Evolutionary conservation across 2,329 filamentous ascomycete species (phyloP), one percentile per base, ranked within the genome.

Genomic region (Sporothrix globosa): DNA sequence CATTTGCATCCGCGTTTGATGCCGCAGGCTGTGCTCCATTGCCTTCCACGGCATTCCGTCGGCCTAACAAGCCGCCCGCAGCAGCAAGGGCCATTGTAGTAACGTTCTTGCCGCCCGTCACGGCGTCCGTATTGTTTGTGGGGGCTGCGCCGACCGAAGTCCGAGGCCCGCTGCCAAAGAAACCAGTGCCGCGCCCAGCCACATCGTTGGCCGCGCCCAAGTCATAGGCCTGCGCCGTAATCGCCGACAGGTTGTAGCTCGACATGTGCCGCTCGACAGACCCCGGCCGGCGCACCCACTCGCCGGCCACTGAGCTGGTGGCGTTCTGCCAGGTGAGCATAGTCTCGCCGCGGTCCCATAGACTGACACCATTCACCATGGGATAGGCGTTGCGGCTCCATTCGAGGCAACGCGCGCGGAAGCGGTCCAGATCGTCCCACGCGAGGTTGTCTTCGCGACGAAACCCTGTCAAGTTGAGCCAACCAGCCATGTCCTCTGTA

Each of bases 391-490:
- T 83, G 68, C 81, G 83, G 73, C 85, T 89, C 78, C 86, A 90
- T 74, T 89, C 83, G 69, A 86, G 82, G 69, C 89, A 91, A 73
- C 87, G 86, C 72, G 89, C 81, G 77, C 87, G 88, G 71, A 94
- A 92, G 0, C 83, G 80, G 0, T 83, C 82, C 27, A 97, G 82
- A 70, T 93, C 84, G 46, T 90, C 86, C 94, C 94, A 97, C 1
- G 88, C 90, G 79, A 92, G 92, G 4, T 86, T 88, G 80, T 97
- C 91, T 24, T 88, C 85, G 61, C 88, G 82, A 65, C 91, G 87
- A 72, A 96, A 89, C 0, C 95, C 95, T 2, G 92, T 92, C 67
- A 97, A 82, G 75, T 93, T 92, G 71, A 93, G 80, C 73, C 85
- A 89, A 30, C 80, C 81, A 24, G 75, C 71, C 21, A 30, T 61